Base-by-base conservation (phyloP, 1,284 basidiomycete species). In the Austroboletus rostrupii region DNA sequence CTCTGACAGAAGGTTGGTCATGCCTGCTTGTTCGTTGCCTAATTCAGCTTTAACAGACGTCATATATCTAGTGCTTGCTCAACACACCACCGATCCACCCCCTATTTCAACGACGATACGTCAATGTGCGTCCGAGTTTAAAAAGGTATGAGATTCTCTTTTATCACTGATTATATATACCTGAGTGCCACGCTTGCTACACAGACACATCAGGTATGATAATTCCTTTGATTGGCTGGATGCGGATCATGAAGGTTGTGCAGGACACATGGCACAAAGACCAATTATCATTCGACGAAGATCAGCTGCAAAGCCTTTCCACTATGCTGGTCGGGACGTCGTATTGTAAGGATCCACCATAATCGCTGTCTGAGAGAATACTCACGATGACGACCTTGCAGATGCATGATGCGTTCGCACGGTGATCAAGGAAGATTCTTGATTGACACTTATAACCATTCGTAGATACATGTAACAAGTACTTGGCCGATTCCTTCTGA, bases 191-290 rank as follows among this genome's bases (percentile, higher is more conserved):
- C 46, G 32, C 28, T 26, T 47, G 35, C 36, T 50, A 33, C 56
- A 23, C 61, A 86, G 84, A 88, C 85, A 49, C 85, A 87, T 66
- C 83, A 87, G 75, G 80, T 82, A 72, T 57, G 58, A 11, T 16
- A 57, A 66, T 35, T 65, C 9, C 67, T 70, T 52, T 44, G 49
- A 44, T 16, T 28, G 23, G 28, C 7, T 33, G 21, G 26, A 51
- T 20, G 52, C 51, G 49, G n/a, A 45, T 28, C 11, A 33, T 56
- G 41, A 42, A 23, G 28, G 46, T 43, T 45, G 49, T 47, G 42
- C 61, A 91, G 87, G 92, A 93, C 66, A 93, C 89, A 45, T 94
- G 92, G 91, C 85, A 90, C 57, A 90, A 90, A 60, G 95, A 98
- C 69, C 89, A 95, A 68, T 78, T 84, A 55, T 80, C 81, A 53